Percentiles rank a stretch among this genome's conserved stretches.
Evolutionary conservation across 768 basidiomycete genomes (phyloP).

Genomic region (Arthromyces matolae): DNA sequence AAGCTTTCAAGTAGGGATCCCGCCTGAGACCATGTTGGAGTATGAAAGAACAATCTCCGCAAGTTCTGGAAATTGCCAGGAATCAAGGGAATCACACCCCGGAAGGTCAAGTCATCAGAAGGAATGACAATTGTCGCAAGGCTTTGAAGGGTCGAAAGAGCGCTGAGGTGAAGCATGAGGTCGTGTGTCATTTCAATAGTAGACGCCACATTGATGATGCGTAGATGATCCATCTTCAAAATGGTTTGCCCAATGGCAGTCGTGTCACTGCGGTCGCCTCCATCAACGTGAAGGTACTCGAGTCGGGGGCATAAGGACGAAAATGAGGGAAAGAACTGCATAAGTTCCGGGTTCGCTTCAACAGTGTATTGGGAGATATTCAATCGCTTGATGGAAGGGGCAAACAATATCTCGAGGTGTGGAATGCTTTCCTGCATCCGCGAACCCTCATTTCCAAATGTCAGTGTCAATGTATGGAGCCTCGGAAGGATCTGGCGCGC

Average conservation of each 20-base stretch:
- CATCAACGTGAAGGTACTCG: not conserved
- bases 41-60: too few relatives aligned
- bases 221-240: not conserved
- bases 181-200: not conserved
- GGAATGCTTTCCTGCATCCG: not conserved
- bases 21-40: too few relatives aligned
- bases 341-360: not conserved
- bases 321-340: not conserved
- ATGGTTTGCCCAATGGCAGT: not conserved
- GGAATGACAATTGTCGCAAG: not conserved
- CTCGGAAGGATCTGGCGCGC: not conserved
- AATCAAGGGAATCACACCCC: not conserved
- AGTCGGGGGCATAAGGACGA: not conserved
- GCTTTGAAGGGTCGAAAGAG: not conserved
- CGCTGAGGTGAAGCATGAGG: not conserved
- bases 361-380: not conserved
- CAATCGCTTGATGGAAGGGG: not conserved
- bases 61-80: not conserved
- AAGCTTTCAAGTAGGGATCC: too few relatives aligned
- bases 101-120: not conserved
- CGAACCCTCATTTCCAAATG: too few relatives aligned
- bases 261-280: not conserved
- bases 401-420: not conserved
- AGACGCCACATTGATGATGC: not conserved
- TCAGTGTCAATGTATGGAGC: not conserved